Evolutionary conservation across 306 rosid genomes (phyloP), one percentile per base, ranked within the genome.

Genomic region (Acacia acuminata): DNA sequence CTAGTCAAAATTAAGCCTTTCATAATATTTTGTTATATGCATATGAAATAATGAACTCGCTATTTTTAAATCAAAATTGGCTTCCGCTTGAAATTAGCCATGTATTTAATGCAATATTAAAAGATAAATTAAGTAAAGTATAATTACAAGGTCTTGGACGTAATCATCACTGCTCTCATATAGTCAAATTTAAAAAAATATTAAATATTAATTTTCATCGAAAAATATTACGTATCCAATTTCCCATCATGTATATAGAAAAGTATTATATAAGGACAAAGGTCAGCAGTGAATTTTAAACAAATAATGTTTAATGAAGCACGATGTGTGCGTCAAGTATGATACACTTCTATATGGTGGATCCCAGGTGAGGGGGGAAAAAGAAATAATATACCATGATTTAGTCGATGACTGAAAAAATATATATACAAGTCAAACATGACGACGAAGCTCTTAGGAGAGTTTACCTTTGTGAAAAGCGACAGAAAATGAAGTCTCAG

Each of bases 401-500:
- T 42, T 10, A 70, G 19, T 70, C 2, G 32, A 44, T 71, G 36
- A 43, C 8, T 10, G 8, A 40, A 22, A 14, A 71, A 5, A 70
- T 12, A 58, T 47, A 20, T 50, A 22, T 58, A 60, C 66, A 44
- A 44, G 76, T 71, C 56, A 44, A 44, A 71, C 56, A 43, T 22
- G 76, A 50, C 47, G 34, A 71, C 50, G 50, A 45, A 71, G 56
- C 51, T 42, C 51, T n/a, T 34, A 43, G 25, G 73, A 38, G 27
- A 68, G 3, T 70, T 70, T 22, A 70, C 53, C 32, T 70, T 70
- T 42, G 75, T 6, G 76, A 45, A 71, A 73, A 25, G 77, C 17
- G 63, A 73, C 61, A 48, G 77, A 73, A 51, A 74, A 74, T 5
- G 27, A 51, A 30, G 25, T 32, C 48, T 74, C 32, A 10, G 12